Conservation (phyloP, 2,329 filamentous ascomycete genomes). For the Trematosphaeria pertusa region DNA sequence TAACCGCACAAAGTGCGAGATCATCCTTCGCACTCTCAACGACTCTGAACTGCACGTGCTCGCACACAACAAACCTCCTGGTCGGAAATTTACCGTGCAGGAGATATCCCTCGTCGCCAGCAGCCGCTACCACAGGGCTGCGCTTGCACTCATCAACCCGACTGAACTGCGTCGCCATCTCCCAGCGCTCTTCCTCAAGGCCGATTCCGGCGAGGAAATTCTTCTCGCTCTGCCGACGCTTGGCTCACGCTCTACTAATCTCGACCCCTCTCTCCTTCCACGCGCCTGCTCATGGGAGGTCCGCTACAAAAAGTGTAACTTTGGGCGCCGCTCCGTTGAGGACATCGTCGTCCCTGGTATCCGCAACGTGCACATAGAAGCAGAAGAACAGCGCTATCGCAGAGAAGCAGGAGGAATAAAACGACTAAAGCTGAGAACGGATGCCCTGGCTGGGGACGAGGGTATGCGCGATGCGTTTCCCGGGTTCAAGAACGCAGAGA, state of each 20-base stretch:
- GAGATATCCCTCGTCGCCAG: not conserved
- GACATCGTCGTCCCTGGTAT: not conserved
- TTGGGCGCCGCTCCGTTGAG: not conserved
- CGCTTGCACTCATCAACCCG: conserved; percentile 1
- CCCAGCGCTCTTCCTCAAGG: conserved; percentile 8
- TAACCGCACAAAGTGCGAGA: conserved; percentile 32
- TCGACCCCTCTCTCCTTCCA: no score
- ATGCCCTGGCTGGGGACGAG: no score
- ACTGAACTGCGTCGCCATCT: conserved; percentile 1
- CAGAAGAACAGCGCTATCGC: no score
- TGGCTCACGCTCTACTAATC: not conserved
- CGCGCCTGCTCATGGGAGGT: conserved; percentile 4
- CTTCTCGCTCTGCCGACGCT: conserved; percentile 9
- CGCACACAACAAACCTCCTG: not conserved
- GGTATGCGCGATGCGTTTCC: no score
- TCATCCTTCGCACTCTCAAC: conserved; percentile 49
- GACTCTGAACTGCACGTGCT: conserved; percentile 18
- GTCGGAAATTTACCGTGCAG: conserved; percentile 12
- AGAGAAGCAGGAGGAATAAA: no score
- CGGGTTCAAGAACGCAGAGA: no score
- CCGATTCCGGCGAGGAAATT: not conserved
- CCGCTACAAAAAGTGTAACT: conserved; percentile 6
- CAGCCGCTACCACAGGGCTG: not conserved
- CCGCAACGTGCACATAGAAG: not conserved
- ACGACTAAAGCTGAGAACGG: no score